Conservation (phyloP, 176 grass and related monocot species). For the Zea mays region DNA sequence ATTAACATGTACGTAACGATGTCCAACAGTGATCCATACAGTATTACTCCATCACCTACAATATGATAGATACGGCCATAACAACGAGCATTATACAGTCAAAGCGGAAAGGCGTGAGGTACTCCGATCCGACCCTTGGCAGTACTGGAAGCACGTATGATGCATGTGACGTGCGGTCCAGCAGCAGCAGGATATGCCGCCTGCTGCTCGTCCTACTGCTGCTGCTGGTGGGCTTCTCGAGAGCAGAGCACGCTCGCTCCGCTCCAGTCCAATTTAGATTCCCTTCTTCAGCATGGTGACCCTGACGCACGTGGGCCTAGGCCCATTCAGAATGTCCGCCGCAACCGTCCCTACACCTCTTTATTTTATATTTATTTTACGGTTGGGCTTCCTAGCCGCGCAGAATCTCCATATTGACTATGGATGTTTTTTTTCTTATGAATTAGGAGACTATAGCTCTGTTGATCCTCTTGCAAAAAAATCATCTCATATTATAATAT, state of each 20-base stretch:
- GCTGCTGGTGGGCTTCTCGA: background rate
- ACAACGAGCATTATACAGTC: too few species aligned
- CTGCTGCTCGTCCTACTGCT: background rate
- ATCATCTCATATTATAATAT: too few species aligned
- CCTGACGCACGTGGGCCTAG: background rate
- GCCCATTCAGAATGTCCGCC: slow-evolving; percentile 1
- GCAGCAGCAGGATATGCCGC: background rate
- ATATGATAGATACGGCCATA: too few species aligned
- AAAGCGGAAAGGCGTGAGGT: too few species aligned
- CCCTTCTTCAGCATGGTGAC: background rate
- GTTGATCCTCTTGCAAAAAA: too few species aligned
- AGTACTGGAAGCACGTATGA: too few species aligned
- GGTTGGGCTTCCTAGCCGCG: background rate
- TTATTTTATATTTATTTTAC: background rate
- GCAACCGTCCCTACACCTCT: background rate
- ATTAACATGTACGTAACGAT: too few species aligned
- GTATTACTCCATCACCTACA: too few species aligned
- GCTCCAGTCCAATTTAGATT: background rate
- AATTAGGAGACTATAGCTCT: too few species aligned
- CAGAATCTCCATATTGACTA: background rate
- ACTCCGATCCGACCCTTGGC: too few species aligned
- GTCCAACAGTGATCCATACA: too few species aligned
- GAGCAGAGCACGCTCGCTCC: background rate
- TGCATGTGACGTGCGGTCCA: background rate
- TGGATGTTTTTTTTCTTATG: too few species aligned